phyloP scores from a whole-genome alignment of 495 filamentous ascomycete genomes.

The Annulohypoxylon stygium region DNA sequence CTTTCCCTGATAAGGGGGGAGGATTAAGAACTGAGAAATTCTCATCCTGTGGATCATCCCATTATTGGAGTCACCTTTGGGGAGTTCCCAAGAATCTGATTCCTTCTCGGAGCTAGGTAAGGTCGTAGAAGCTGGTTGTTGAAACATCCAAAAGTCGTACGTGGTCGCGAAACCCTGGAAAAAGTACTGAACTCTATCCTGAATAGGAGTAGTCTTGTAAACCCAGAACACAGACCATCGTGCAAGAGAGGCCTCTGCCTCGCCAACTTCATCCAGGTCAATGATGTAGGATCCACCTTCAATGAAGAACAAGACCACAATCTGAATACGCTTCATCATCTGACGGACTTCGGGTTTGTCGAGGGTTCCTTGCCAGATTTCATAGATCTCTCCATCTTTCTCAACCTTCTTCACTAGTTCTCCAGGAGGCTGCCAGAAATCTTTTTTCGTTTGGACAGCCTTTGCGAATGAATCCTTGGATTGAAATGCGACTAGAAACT shows the following conservation, averaged over 20 bases:
- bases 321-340: slow-evolving; percentile 81
- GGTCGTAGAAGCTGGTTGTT: slow-evolving; percentile 47
- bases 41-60: slow-evolving; percentile 74
- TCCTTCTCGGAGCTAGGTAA: slow-evolving; percentile 25
- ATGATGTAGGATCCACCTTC: slow-evolving; percentile 85
- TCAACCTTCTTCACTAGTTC: slow-evolving; percentile 58
- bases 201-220: slow-evolving; percentile 70
- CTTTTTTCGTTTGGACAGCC: slow-evolving; percentile 59
- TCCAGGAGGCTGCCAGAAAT: slow-evolving; percentile 72
- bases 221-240: slow-evolving; percentile 91
- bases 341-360: slow-evolving; percentile 68
- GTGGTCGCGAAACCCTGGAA: slow-evolving; percentile 90
- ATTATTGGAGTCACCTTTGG: slow-evolving; percentile 45
- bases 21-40: slow-evolving; percentile 94
- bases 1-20: slow-evolving; percentile 85
- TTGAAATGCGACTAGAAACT: slow-evolving; percentile 70
- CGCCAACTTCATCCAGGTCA: slow-evolving; percentile 74
- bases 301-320: slow-evolving; percentile 88
- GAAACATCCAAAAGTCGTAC: slow-evolving; percentile 82
- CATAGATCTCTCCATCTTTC: slow-evolving; percentile 55
- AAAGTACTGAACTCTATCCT: slow-evolving; percentile 70
- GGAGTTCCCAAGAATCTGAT: slow-evolving; percentile 46
- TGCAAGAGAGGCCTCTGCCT: slow-evolving; percentile 76
- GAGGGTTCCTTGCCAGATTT: slow-evolving; percentile 67
- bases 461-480: slow-evolving; percentile 70